Evolutionary conservation across 1,139 yeast species (phyloP).

Genomic region (Taphrina confusa): DNA sequence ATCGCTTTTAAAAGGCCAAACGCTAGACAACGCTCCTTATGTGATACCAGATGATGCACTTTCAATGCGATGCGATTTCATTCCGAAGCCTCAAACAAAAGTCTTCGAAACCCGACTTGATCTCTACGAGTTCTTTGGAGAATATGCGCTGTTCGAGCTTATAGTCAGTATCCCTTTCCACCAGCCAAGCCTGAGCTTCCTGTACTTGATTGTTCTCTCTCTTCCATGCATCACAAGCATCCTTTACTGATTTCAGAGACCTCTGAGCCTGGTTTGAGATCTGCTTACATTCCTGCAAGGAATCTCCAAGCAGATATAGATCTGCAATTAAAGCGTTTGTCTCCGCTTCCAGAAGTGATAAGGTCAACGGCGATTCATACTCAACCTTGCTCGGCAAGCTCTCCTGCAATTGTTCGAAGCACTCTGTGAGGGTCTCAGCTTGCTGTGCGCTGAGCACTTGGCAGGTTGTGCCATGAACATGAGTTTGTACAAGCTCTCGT

Average conservation of each 20-base stretch:
- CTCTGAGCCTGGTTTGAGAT: constrained; percentile 1
- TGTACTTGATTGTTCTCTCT: background rate
- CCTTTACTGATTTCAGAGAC: background rate
- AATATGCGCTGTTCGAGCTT: background rate
- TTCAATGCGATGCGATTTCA: no score
- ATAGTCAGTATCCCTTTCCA: background rate
- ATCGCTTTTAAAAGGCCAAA: no score
- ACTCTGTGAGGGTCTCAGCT: background rate
- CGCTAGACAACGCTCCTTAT: no score
- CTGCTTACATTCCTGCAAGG: constrained; percentile 13
- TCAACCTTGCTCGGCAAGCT: background rate
- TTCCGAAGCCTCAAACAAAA: background rate
- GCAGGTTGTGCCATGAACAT: background rate
- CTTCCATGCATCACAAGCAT: background rate
- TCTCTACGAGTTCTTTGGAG: background rate
- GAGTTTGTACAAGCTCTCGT: background rate
- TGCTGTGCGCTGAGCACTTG: no score
- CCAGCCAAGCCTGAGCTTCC: background rate
- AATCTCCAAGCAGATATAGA: background rate
- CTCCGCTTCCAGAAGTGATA: constrained; percentile 5
- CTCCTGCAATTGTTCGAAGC: background rate
- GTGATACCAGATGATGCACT: no score
- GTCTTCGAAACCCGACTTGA: constrained; percentile 8
- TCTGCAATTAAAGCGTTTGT: constrained; percentile 12
- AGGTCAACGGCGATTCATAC: background rate